phyloP scores from a whole-genome alignment of 1,284 basidiomycete genomes.

The Rhodotorula sp. region DNA sequence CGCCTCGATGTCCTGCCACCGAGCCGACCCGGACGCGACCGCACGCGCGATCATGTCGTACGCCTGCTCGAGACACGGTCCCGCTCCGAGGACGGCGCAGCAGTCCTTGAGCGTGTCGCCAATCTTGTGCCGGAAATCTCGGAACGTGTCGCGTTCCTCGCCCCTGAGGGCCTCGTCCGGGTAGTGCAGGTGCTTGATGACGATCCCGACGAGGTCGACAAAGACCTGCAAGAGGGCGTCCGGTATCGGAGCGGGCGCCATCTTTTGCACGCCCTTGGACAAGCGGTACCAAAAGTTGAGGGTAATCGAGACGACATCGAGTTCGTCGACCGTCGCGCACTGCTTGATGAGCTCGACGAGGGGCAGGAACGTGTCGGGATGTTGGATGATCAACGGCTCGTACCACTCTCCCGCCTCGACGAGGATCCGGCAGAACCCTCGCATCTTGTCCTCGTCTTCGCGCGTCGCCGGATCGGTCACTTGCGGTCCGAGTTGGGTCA shows the following conservation, averaged over 20 bases:
- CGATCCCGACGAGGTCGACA: conserved; percentile 75
- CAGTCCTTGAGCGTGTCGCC: conserved; percentile 99
- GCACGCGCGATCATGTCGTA: conserved; percentile 76
- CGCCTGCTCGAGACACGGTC: conserved; percentile 75
- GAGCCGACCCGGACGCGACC: conserved; percentile 54
- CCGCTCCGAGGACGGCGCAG: conserved; percentile 87
- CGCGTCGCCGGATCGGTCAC: conserved; percentile 53
- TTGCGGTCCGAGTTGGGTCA: conserved; percentile 69
- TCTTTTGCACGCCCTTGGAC: conserved; percentile 63
- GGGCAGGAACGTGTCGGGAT: conserved; percentile 85
- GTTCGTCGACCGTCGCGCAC: conserved; percentile 87
- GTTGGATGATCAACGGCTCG: conserved; percentile 80
- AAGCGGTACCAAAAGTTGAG: conserved; percentile 98
- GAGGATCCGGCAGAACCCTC: conserved; percentile 87
- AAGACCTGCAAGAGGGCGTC: conserved; percentile 76
- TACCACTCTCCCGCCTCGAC: conserved; percentile 96
- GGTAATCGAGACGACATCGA: conserved; percentile 96
- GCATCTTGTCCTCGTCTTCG: conserved; percentile 68
- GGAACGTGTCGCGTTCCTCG: conserved; percentile 90
- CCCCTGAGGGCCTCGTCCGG: conserved; percentile 68
- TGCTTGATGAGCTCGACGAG: conserved; percentile 92
- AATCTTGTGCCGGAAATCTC: conserved; percentile 95
- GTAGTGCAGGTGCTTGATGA: conserved; percentile 91
- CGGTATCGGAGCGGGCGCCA: conserved; percentile 41
- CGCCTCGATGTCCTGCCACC: conserved; percentile 98